Evolutionary conservation across 139 green algal species (phyloP).

Genomic region (Choricystis sp.): DNA sequence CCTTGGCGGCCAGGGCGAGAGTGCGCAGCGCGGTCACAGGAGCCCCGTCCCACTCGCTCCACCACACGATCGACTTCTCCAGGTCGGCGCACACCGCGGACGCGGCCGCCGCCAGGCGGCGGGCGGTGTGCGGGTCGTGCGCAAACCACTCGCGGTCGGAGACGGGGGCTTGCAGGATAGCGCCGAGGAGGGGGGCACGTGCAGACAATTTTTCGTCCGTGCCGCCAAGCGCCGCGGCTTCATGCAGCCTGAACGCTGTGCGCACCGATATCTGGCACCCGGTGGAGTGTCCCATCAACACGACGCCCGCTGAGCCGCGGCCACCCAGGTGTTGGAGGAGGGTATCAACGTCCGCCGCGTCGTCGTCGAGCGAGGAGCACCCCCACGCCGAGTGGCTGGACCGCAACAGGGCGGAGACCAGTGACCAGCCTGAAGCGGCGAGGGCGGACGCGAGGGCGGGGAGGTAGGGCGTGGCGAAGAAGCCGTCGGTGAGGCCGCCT

Average conservation of each 20-base stretch:
- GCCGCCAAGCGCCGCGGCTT: background rate
- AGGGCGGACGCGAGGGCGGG: conserved; percentile 16
- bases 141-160: conserved; percentile 36
- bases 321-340: conserved; percentile 12
- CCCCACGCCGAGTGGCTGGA: conserved; percentile 46
- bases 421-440: conserved; percentile 11
- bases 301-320: conserved; percentile 15
- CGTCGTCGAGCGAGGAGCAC: conserved; percentile 29
- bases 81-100: conserved; percentile 20
- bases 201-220: background rate
- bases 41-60: conserved; percentile 13
- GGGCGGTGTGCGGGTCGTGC: conserved; percentile 6
- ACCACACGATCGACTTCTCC: conserved; percentile 28
- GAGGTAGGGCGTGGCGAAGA: conserved; percentile 37
- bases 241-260: conserved; percentile 14
- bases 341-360: conserved; percentile 42
- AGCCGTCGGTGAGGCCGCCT: conserved; percentile 36
- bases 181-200: conserved; percentile 11
- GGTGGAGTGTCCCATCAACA: conserved; percentile 52
- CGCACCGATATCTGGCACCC: conserved; percentile 57
- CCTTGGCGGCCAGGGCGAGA: conserved; percentile 10
- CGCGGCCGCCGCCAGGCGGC: background rate
- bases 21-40: conserved; percentile 27
- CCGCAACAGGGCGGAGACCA: conserved; percentile 40
- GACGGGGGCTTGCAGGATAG: conserved; percentile 38